These are phyloP conservation scores for Diacronema lutheri DNA, from an alignment of 78 protist species.

Conservation along the genomic window DNA sequence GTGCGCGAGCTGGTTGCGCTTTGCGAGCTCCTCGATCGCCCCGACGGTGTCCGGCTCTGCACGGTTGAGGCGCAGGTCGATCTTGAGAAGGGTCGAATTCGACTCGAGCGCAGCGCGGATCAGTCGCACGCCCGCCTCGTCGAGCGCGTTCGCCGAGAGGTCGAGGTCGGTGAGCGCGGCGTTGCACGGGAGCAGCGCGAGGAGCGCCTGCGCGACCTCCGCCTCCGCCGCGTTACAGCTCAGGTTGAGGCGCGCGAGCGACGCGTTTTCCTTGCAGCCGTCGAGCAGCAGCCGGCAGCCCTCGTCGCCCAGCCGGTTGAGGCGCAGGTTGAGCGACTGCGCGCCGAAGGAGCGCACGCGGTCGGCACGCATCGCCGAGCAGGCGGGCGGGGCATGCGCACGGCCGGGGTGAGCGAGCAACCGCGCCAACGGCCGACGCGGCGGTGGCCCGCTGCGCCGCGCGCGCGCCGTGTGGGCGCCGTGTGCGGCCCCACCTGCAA, in stretches of 20 bases:
- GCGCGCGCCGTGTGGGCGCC: no score
- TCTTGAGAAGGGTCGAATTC: not conserved
- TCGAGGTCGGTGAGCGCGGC: not conserved
- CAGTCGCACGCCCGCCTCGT: not conserved
- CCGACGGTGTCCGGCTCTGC: not conserved
- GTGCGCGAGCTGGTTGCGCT: not conserved
- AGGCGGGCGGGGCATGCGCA: no score
- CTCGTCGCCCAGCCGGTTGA: conserved; percentile 22
- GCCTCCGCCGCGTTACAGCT: not conserved
- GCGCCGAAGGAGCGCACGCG: no score
- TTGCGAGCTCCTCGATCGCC: not conserved
- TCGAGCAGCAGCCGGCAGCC: not conserved
- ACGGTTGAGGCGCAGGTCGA: not conserved
- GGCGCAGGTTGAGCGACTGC: not conserved
- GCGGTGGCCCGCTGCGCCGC: no score
- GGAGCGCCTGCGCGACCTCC: no score
- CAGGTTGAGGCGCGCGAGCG: not conserved
- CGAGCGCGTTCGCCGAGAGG: not conserved
- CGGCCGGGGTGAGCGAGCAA: no score
- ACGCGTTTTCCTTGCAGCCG: not conserved
- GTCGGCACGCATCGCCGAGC: no score
- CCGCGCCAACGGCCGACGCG: no score
- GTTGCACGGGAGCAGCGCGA: not conserved
- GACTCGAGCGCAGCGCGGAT: not conserved
- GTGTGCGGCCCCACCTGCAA: no score